phyloP scores from a whole-genome alignment of 1,139 yeast species.

The Diutina rugosa region DNA sequence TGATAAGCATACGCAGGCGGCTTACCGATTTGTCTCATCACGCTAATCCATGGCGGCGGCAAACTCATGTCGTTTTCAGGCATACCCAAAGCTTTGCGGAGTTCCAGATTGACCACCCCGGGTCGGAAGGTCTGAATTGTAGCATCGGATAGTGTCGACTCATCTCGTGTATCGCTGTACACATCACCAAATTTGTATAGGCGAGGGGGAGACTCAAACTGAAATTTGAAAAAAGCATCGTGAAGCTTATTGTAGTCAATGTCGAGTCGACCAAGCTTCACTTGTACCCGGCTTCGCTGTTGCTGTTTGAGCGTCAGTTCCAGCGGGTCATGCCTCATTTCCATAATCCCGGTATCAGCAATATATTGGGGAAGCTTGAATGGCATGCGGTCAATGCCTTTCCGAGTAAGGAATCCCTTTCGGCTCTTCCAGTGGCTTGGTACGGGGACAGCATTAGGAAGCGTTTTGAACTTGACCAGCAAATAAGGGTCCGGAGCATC shows the following conservation, averaged over 20 bases:
- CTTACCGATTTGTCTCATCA: slow-evolving; percentile 62
- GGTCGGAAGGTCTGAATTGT: slow-evolving; percentile 39
- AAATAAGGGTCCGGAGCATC: slow-evolving; percentile 74
- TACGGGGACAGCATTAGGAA: slow-evolving; percentile 58
- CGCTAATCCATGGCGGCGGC: slow-evolving; percentile 73
- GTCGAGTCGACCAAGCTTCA: slow-evolving; percentile 78
- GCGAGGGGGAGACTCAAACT: slow-evolving; percentile 48
- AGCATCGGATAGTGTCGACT: slow-evolving; percentile 28
- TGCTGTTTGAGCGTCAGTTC: slow-evolving; percentile 52
- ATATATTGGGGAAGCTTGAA: slow-evolving; percentile 73
- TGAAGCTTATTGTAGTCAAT: slow-evolving; percentile 74
- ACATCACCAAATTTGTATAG: slow-evolving; percentile 62
- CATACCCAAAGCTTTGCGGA: slow-evolving; percentile 61
- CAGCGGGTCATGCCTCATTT: slow-evolving; percentile 60
- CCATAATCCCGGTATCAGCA: slow-evolving; percentile 73
- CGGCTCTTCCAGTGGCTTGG: slow-evolving; percentile 82
- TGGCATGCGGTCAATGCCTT: slow-evolving; percentile 61
- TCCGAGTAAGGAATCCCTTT: slow-evolving; percentile 62
- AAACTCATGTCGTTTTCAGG: slow-evolving; percentile 32
- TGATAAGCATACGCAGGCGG: slow-evolving; percentile 76
- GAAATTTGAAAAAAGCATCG: slow-evolving; percentile 78
- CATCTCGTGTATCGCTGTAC: slow-evolving; percentile 68
- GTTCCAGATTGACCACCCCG: slow-evolving; percentile 47
- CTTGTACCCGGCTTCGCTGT: slow-evolving; percentile 79
- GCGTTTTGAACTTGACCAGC: slow-evolving; percentile 50